Conservation (phyloP, 805 yeast genomes). For the Candida michaelii region DNA sequence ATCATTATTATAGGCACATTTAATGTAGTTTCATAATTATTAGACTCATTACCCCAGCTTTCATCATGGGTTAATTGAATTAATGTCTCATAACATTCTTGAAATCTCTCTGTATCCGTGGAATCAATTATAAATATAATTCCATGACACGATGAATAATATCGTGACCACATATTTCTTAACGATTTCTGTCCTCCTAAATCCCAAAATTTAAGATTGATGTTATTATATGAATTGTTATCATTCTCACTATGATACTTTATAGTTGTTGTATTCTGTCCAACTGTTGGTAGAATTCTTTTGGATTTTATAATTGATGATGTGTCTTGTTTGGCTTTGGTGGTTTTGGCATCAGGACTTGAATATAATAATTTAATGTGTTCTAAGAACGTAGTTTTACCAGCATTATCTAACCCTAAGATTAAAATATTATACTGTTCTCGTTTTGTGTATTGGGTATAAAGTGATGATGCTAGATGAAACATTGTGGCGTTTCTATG, state of each 20-base stretch:
- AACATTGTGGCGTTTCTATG: slow-evolving; percentile 26
- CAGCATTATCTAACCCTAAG: slow-evolving; percentile 92
- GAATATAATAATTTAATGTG: slow-evolving; percentile 40
- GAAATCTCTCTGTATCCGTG: slow-evolving; percentile 76
- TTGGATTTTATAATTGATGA: slow-evolving; percentile 38
- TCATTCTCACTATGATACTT: slow-evolving; percentile 24
- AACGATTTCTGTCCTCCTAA: slow-evolving; percentile 92
- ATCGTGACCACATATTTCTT: slow-evolving; percentile 82
- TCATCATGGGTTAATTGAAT: slow-evolving; percentile 44
- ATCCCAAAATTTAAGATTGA: slow-evolving; percentile 85
- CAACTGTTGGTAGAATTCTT: slow-evolving; percentile 87
- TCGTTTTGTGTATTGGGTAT: slow-evolving; percentile 45
- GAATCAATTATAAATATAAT: slow-evolving; percentile 92
- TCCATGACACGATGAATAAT: slow-evolving; percentile 84
- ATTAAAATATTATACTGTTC: slow-evolving; percentile 57
- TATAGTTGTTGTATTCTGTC: slow-evolving; percentile 70
- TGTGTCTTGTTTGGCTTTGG: slow-evolving; percentile 14
- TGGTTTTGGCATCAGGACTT: slow-evolving; percentile 21
- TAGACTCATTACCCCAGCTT: slow-evolving; percentile 33
- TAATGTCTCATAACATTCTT: slow-evolving; percentile 75
- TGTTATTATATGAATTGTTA: slow-evolving; percentile 31
- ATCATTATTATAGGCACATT: slow-evolving; percentile 89
- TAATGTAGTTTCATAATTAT: slow-evolving; percentile 31
- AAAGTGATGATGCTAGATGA: slow-evolving; percentile 44
- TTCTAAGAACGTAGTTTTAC: slow-evolving; percentile 65